Base-by-base conservation (phyloP, 768 basidiomycete genomes). In the Candolleomyces aberdarensis region DNA sequence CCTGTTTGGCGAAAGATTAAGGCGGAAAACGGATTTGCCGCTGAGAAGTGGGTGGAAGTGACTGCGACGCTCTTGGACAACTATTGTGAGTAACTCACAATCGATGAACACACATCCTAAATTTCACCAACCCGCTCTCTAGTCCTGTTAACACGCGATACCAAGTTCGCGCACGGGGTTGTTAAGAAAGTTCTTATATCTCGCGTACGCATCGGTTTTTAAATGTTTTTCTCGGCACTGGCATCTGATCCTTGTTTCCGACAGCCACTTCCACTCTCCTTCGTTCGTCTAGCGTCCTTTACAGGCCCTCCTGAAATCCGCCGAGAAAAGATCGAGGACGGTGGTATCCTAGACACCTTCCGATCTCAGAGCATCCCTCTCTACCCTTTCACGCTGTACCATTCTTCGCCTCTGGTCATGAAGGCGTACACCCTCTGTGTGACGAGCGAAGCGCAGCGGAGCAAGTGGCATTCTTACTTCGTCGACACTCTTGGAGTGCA, bases 201-300 rank as follows among this genome's bases (percentile, higher is more conserved):
- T 51, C 79, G 91, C 60, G 92, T 94, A 71, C 58, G 86, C 70
- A 17, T 53, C 41, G 17, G 3, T 15, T 10, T 10, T 26, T 26
- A 26, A 26, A 26, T 26, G 26, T 26, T 26, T 26, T 14, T 48
- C 7, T 31, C 48, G 15, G 40, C 29, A 14, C 40, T n/a, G 40
- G 13, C 19, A 44, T 8, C 44, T 17, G 2, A 46, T 46, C 6
- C 44, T 17, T 8, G 6, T 46, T 7, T 6, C 6, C 3, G 41
- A 17, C 63, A 94, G 92, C 92, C 92, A 31, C 83, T 94, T 58
- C 88, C 91, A 3, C 74, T 94, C 2, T 87, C 89, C 41, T 93
- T 87, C 64, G 81, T 94, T n/a, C 85, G 84, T 17, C 78, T 93
- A 8, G 91, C 82, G 31, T 74, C 80, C 15, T 94, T 94, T 68